These are phyloP conservation scores for Eucalyptus cladocalyx DNA, from an alignment of 345 rosid genomes.

Conservation along the genomic window DNA sequence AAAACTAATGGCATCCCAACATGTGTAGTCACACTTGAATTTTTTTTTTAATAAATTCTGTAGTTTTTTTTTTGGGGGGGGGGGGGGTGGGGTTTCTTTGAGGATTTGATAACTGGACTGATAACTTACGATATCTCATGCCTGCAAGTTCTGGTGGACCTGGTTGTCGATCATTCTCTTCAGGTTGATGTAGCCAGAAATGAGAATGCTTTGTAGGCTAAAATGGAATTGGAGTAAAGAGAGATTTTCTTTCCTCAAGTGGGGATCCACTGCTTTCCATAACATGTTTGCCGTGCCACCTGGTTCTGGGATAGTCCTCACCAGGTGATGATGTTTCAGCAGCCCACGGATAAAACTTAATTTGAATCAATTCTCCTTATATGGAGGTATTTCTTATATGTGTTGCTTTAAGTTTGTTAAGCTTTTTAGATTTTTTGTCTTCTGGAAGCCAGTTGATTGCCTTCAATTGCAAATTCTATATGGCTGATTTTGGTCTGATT, in stretches of 20 bases:
- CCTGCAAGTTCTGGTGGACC: constrained; percentile 81
- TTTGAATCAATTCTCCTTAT: background rate
- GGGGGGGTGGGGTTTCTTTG: too few relatives aligned
- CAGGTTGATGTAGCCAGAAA: constrained; percentile 79
- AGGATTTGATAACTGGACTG: background rate
- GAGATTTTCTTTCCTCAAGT: constrained; percentile 61
- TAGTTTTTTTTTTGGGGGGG: too few relatives aligned
- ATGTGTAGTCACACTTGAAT: background rate
- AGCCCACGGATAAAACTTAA: background rate
- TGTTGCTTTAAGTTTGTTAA: background rate
- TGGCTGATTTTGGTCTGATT: background rate
- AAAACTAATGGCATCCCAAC: background rate
- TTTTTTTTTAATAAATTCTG: too few relatives aligned
- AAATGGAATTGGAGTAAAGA: constrained; percentile 67
- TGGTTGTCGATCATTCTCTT: constrained; percentile 85
- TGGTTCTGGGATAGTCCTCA: constrained; percentile 70
- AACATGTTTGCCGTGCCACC: constrained; percentile 86
- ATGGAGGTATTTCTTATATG: background rate
- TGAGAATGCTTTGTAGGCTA: constrained; percentile 61
- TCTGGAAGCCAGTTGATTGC: background rate
- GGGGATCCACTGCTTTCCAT: constrained; percentile 61
- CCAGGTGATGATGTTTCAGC: constrained; percentile 30
- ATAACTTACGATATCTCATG: background rate
- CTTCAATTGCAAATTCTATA: background rate
- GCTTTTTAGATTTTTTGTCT: background rate